These are phyloP conservation scores for Meyerozyma guilliermondii DNA, from an alignment of 1,139 yeast species.

Conservation along the genomic window DNA sequence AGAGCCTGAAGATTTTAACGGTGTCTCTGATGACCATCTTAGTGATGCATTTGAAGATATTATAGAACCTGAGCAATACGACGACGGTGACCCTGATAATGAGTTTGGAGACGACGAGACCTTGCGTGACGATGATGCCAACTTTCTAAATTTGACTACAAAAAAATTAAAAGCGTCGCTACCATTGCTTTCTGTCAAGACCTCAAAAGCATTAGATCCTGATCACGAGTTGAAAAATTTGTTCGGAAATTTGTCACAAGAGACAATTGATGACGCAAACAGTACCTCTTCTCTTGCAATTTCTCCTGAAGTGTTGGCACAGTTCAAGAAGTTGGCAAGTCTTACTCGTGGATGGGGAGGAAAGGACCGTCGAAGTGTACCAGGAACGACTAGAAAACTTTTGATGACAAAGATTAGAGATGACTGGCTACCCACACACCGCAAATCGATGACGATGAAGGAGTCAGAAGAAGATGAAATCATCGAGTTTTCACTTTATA, in stretches of 20 bases:
- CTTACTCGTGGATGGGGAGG: slow-evolving; percentile 82
- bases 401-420: slow-evolving; percentile 69
- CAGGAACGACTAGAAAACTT: slow-evolving; percentile 67
- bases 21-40: not conserved
- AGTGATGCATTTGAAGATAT: not conserved
- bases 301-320: slow-evolving; percentile 62
- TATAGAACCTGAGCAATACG: not conserved
- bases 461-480: slow-evolving; percentile 41
- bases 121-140: slow-evolving; percentile 27
- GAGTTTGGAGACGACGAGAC: not conserved
- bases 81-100: not conserved
- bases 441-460: slow-evolving; percentile 61
- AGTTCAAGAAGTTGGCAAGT: slow-evolving; percentile 56
- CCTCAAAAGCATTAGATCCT: slow-evolving; percentile 62
- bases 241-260: slow-evolving; percentile 69
- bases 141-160: slow-evolving; percentile 42
- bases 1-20: not conserved
- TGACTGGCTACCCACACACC: slow-evolving; percentile 74
- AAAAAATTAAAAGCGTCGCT: slow-evolving; percentile 32
- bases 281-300: slow-evolving; percentile 53
- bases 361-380: slow-evolving; percentile 63
- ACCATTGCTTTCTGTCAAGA: slow-evolving; percentile 37
- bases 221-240: slow-evolving; percentile 70
- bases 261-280: slow-evolving; percentile 70
- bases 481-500: slow-evolving; percentile 33